phyloP scores from a whole-genome alignment of 306 rosid genomes.

The Trichosanthes truncata region DNA sequence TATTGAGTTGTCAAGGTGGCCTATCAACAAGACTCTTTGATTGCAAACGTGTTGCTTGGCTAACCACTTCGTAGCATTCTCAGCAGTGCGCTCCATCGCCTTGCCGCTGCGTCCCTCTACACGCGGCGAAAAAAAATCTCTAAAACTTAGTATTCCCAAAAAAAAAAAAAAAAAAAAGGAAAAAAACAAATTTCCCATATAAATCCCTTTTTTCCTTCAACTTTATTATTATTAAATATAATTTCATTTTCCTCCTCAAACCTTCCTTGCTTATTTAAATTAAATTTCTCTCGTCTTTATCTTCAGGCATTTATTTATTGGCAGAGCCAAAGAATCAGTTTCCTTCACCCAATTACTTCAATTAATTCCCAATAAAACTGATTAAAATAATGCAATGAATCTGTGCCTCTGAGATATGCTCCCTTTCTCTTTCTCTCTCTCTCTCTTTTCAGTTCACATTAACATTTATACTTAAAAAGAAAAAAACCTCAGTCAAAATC shows the following conservation, averaged over 20 bases:
- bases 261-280: background rate
- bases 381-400: constrained; percentile 6
- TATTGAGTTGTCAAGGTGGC: background rate
- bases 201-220: background rate
- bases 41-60: background rate
- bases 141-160: background rate
- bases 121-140: constrained; percentile 42
- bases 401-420: background rate
- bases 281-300: background rate
- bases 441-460: background rate
- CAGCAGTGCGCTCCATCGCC: background rate
- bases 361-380: constrained; percentile 4
- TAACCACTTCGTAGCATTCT: background rate
- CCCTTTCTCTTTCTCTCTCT: background rate
- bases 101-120: constrained; percentile 23
- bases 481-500: background rate
- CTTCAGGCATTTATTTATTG: background rate
- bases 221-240: background rate
- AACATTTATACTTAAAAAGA: background rate
- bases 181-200: too few species aligned
- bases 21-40: background rate
- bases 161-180: too few species aligned
- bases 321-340: background rate
- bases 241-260: background rate
- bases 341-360: constrained; percentile 9